These are phyloP conservation scores for Didymellaceae sp. DNA, from an alignment of 2,329 filamentous ascomycete species.

Conservation along the genomic window DNA sequence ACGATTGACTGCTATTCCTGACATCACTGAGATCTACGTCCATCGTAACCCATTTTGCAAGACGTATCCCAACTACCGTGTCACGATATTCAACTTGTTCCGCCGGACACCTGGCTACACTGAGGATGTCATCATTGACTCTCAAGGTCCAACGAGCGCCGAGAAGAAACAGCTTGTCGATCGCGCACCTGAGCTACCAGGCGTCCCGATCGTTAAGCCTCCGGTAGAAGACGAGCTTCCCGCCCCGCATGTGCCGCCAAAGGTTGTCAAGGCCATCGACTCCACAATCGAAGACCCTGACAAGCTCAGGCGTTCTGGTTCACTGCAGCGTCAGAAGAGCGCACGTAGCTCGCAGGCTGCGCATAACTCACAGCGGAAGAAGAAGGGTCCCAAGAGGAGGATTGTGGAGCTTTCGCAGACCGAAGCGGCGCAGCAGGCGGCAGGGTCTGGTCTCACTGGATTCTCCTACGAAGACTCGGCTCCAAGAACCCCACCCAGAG, in stretches of 20 bases:
- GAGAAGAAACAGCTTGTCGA: constrained; percentile 87
- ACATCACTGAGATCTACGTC: constrained; percentile 92
- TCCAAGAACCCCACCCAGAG: constrained; percentile 27
- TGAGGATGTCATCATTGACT: constrained; percentile 89
- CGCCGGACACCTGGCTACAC: constrained; percentile 86
- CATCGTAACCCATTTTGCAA: constrained; percentile 90
- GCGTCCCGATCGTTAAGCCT: constrained; percentile 78
- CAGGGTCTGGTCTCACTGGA: constrained; percentile 36
- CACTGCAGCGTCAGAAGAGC: constrained; percentile 47
- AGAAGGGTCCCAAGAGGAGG: constrained; percentile 63
- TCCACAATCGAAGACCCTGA: constrained; percentile 24
- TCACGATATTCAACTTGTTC: constrained; percentile 96
- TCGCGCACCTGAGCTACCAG: constrained; percentile 75
- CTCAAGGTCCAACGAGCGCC: constrained; percentile 78
- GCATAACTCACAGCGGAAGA: constrained; percentile 62
- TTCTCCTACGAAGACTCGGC: constrained; percentile 35
- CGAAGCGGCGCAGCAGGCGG: constrained; percentile 46
- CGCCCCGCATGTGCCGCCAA: constrained; percentile 66
- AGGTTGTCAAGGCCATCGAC: constrained; percentile 48
- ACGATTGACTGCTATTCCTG: constrained; percentile 85
- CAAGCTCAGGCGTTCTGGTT: constrained; percentile 31
- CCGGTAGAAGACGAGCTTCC: constrained; percentile 65
- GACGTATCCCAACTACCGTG: constrained; percentile 82
- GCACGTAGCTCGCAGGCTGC: constrained; percentile 32
- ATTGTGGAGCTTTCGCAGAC: constrained; percentile 64